A percentile compares a stretch with the other conserved stretches of the same genome.
Conservation (phyloP, 345 rosid species). For the Euphorbia pulcherrima region DNA sequence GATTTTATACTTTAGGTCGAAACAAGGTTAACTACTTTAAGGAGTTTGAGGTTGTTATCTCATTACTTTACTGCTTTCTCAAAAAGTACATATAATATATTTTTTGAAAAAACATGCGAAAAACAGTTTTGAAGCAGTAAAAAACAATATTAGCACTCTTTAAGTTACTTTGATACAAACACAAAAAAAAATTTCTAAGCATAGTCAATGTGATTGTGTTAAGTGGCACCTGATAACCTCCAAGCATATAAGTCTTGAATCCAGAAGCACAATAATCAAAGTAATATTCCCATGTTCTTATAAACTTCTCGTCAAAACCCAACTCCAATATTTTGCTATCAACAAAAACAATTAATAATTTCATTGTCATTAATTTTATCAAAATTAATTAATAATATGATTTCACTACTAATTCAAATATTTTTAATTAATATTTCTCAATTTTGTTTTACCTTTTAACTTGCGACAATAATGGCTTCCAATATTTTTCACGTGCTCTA, state of each 20-base stretch:
- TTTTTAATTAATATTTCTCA: constrained; percentile 57
- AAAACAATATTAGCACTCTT: no score
- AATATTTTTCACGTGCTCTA: constrained; percentile 30
- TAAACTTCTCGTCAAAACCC: constrained; percentile 70
- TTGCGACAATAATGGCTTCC: constrained; percentile 76
- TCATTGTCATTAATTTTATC: background rate
- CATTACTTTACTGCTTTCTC: no score
- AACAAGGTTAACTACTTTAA: no score
- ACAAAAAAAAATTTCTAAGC: no score
- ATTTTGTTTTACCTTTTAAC: constrained; percentile 58
- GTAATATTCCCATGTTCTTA: constrained; percentile 86
- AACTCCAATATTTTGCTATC: constrained; percentile 55
- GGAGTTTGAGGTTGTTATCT: no score
- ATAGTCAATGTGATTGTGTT: no score
- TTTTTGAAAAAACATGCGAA: no score
- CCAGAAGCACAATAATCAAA: constrained; percentile 86
- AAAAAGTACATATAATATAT: no score
- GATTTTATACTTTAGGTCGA: no score
- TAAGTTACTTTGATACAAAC: no score
- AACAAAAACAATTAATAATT: background rate
- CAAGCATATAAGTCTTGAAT: constrained; percentile 61
- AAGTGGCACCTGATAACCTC: constrained; percentile 75
- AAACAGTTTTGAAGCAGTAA: no score
- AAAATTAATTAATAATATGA: background rate
- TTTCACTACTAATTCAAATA: no score